Evolutionary conservation across 352 stramenopile species (phyloP), one percentile per base, ranked within the genome.

Genomic region (Phytophthora lateralis): DNA sequence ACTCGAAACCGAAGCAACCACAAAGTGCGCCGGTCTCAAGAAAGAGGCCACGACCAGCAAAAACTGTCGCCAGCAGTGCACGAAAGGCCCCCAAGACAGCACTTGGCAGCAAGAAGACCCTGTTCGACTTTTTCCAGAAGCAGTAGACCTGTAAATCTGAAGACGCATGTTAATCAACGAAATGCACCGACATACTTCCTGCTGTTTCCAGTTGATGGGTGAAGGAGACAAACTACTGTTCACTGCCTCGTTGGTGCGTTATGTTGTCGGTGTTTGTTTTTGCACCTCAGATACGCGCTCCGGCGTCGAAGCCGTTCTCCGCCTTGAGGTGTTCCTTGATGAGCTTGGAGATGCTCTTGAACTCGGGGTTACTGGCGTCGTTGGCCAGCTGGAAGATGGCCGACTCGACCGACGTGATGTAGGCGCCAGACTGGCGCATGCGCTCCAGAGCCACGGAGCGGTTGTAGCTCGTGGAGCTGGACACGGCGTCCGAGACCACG

Each of bases 401-500:
- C 43, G 83, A 96, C 77, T 99, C 97, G 3, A 96, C 89, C 6
- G 97, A 98, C 55, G 97, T 99, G 45, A 99, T 83, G 69, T 89
- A 98, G 18, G 95, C 96, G 10, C 97, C 97, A 8, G 84, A 90
- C 38, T 96, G 73, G 48, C 89, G 80, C 88, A 99, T 98, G 49
- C 97, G 83, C 64, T 92, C 76, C 4, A 99, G 72, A 4, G 95
- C 96, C 32, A 98, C 88, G 42, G 90, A 83, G 44, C 97, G 88
- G 69, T 98, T 97, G 65, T 90, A 92, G 26, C 80, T 77, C 30
- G 75, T 83, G 21, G 81, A 90, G 71, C 85, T 96, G 34, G 94
- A 99, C 4, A 99, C 93, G 3, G 88, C 97, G 72, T 99, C 97
- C 14, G 90, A 89, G 61, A 99, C 84, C 9, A 99, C 77, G 75